Evolutionary conservation across 495 filamentous ascomycete species (phyloP), one percentile per base, ranked within the genome.

Genomic region (Cryomyces minteri): DNA sequence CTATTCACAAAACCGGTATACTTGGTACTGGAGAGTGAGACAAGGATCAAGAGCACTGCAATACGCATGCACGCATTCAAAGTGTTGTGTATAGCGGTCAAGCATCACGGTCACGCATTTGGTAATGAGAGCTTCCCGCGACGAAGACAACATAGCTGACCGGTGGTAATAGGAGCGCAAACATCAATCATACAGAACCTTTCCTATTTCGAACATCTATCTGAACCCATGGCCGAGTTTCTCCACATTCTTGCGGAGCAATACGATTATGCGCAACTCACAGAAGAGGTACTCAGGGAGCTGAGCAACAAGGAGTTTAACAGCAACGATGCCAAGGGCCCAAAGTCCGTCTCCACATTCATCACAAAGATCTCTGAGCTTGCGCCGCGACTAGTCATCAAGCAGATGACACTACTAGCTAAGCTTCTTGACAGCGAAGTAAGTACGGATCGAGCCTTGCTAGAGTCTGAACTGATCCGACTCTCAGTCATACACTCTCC

Each of bases 141-240:
- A 38, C 9, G 3, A 10, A 9, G 34, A 14, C 34, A 38, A 1
- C 28, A 11, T 41, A 11, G 9, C 18, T 40, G 30, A 55, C 65
- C 37, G 61, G 43, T 12, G 4, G 6, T 8, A 12, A 14, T 48
- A 94, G 88, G 84, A 41, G 92, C 90, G 18, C 90, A 96, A 74
- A 96, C 92, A 5, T 92, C 87, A 6, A 94, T 96, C 58, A 83
- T 95, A 40, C 90, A 96, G 57, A 96, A 87, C 54, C 65, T 99
- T 46, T 90, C 92, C 0, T 99, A 99, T 62, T 99, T 95, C 48
- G 90, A 99, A 61, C 90, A 99, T 60, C 64, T 99, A 11, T 86
- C 90, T 0, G 90, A 99, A 58, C 92, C 92, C 0, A 99, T 99
- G 90, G 92, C 90, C 18, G 90, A 99, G 61, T 94, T 96, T 54